Conservation (phyloP, 1,284 basidiomycete genomes). For the Leucoagaricus sp. region DNA sequence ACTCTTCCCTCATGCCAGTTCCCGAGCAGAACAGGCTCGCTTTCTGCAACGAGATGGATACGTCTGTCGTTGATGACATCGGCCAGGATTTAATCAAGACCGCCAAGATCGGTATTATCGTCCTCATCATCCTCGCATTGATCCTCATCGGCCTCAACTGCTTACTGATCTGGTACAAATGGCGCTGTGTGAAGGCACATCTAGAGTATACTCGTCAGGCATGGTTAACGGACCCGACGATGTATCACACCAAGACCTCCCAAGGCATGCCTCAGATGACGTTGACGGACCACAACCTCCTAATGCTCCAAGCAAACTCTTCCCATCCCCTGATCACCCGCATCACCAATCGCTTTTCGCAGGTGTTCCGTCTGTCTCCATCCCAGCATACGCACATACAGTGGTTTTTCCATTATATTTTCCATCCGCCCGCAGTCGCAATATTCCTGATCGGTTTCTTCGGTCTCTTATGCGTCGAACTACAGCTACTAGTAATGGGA, state of each 20-base stretch:
- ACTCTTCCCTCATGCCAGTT: constrained; percentile 72
- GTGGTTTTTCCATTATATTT: constrained; percentile 89
- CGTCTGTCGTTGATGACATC: constrained; percentile 82
- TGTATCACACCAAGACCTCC: constrained; percentile 40
- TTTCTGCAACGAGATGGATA: constrained; percentile 79
- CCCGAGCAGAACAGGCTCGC: constrained; percentile 64
- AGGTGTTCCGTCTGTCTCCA: constrained; percentile 53
- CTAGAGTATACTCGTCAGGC: constrained; percentile 71
- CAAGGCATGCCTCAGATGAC: constrained; percentile 51
- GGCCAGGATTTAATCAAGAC: constrained; percentile 75
- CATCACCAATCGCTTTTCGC: constrained; percentile 56
- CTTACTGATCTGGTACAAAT: constrained; percentile 79
- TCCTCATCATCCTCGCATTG: constrained; percentile 65
- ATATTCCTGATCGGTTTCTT: constrained; percentile 90
- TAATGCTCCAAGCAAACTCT: constrained; percentile 67
- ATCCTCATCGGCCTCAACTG: constrained; percentile 68
- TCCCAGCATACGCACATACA: constrained; percentile 63
- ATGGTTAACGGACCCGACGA: constrained; percentile 71
- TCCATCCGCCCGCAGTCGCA: constrained; percentile 87
- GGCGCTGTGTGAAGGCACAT: constrained; percentile 66
- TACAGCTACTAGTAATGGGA: constrained; percentile 79
- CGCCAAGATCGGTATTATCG: constrained; percentile 74
- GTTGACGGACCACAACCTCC: constrained; percentile 73
- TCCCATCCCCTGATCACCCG: constrained; percentile 72
- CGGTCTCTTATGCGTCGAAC: constrained; percentile 85